Conservation (phyloP, 2,329 filamentous ascomycete genomes). For the Sclerotinia sclerotiorum region DNA sequence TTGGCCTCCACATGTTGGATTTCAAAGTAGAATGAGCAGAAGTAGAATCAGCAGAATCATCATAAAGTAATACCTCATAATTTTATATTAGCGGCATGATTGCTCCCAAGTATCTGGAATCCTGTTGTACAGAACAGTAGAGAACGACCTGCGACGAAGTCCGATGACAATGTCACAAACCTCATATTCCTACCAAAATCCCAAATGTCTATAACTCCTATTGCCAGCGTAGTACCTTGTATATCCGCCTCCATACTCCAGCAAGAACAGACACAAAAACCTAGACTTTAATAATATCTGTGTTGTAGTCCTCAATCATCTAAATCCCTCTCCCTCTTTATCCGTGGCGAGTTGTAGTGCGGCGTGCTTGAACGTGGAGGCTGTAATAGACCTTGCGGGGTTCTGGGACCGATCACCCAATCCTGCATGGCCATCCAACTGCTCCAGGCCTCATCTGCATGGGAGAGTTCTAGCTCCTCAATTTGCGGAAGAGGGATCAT, state of each 20-base stretch:
- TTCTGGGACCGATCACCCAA: conserved; percentile 85
- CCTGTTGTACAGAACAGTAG: not conserved
- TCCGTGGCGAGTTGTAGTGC: conserved; percentile 6
- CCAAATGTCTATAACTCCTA: conserved; percentile 9
- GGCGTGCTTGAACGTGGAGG: not conserved
- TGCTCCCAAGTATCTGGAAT: not conserved
- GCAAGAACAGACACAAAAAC: not conserved
- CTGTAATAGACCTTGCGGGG: not conserved
- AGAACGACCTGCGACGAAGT: not conserved
- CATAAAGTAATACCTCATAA: not conserved
- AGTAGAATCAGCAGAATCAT: too few relatives aligned
- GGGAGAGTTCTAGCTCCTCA: conserved; percentile 75
- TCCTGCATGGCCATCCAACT: conserved; percentile 97
- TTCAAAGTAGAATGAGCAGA: not conserved
- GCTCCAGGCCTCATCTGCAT: conserved; percentile 83
- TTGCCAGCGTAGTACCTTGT: conserved; percentile 1
- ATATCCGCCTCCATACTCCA: not conserved
- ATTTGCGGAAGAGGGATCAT: conserved; percentile 77
- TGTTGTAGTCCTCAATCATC: not conserved
- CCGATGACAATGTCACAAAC: not conserved
- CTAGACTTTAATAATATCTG: not conserved
- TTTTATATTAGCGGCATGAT: not conserved
- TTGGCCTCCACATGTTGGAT: not conserved
- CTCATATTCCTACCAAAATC: not conserved
- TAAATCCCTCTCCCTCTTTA: conserved; percentile 13